Base-by-base conservation (phyloP, 192 early-diverging fungal species). In the Geranomyces michiganensis region DNA sequence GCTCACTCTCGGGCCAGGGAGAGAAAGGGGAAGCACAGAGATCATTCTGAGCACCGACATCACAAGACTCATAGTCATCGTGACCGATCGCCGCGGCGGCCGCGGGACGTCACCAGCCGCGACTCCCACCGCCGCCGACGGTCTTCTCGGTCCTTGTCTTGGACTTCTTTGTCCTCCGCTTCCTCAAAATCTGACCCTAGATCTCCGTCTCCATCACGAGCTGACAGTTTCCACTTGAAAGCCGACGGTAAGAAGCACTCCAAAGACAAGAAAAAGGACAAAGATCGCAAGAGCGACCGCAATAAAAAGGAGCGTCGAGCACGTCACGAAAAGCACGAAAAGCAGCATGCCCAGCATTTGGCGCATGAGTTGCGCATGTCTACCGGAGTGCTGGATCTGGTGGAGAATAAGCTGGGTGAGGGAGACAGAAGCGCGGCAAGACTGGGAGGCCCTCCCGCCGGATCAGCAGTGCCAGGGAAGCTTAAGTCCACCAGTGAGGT, bases 311-410 rank as follows among this genome's bases (percentile, higher is more conserved):
- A 67, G 15, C 26, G 30, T 1, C 5, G 7, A 21, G 17, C 53
- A 13, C 26, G 30, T 4, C 59, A 55, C 17, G 17, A 67, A 30
- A 49, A 27, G 36, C 55, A 69, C n/a, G 4, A 32, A 15, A 26
- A 69, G 17, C 62, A 65, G 6, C 62, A 69, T 4, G 17, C 56
- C 51, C 46, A 56, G 56, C 24, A 32, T 27, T 24, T 17, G 19
- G 26, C 4, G 24, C 22, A n/a, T 32, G 27, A 32, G 12, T 30
- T 15, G 44, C 46, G 36, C 36, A 41, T 53, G 17, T 24, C n/a
- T 21, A 61, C 56, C 17, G 68, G 56, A 19, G 41, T 70, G 14
- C 53, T 70, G 58, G 60, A 56, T 45, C 17, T 70, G 43, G 68
- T 70, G 0, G 68, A 70, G 44, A 70, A 17, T 26, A 32, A 21